Base-by-base conservation (phyloP, 192 early-diverging fungal species). In the Rhizoclosmatium sp. region DNA sequence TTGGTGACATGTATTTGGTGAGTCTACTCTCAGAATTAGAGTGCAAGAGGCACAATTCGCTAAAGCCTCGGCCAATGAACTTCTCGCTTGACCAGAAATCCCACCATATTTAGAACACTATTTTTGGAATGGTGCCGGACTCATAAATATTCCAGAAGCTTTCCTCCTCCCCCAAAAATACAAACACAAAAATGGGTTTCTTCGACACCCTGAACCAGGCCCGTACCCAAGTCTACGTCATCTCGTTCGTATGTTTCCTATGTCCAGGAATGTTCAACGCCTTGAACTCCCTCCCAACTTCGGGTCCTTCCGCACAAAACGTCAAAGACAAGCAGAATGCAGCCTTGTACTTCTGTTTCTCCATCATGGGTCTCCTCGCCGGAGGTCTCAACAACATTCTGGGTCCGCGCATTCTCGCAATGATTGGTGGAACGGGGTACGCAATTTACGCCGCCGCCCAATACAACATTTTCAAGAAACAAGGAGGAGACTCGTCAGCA, bases 381-480 rank as follows among this genome's bases (percentile, higher is more conserved):
- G 31, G 31, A 31, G 31, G 31, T 31, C 31, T 31, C 31, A 31
- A 31, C 31, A 31, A 31, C 0, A 31, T 31, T 31, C 31, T 31
- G 31, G 31, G 31, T 31, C 31, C 31, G 67, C 89, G 91, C 73
- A 84, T 85, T 83, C 87, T 91, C 21, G 92, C 94, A 72, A 86
- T 89, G 41, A 62, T 87, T 59, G 93, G 91, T 60, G 93, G 90
- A 58, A 81, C 89, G 61, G 80, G 86, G 59, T 95, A 94, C 73
- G 91, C 90, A 9, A 85, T 95, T 47, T 95, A 95, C 82, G 88
- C 89, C 4, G 94, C 87, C 45, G 93, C 94, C n/a, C 87, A 88
- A 77, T 88, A 89, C 75, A 92, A 92, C 86, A 84, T 83, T n/a
- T 77, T 94, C 46, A 91, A 93, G 88, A 82, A 78, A 21, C 21